Conservation (phyloP, 2,329 filamentous ascomycete species). For the Colletotrichum spinosum region DNA sequence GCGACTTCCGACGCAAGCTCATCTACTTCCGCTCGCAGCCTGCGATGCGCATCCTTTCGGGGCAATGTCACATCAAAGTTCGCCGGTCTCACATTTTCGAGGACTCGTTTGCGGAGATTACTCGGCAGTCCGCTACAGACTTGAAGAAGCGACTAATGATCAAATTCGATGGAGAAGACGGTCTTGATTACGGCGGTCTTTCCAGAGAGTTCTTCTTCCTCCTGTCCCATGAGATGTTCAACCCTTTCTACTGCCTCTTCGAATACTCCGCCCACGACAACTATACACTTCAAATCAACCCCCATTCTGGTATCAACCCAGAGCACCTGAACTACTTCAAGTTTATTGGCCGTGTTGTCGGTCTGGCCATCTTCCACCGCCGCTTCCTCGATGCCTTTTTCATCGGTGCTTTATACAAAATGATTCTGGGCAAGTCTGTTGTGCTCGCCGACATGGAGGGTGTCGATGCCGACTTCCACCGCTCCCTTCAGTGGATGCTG, state of each 20-base stretch:
- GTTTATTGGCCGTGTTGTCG: slow-evolving; percentile 97
- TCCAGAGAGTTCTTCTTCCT: slow-evolving; percentile 99
- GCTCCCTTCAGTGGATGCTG: slow-evolving; percentile 96
- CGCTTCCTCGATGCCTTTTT: slow-evolving; percentile 99
- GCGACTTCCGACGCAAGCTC: slow-evolving; percentile 96
- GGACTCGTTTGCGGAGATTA: slow-evolving; percentile 98
- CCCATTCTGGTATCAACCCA: slow-evolving; percentile 98
- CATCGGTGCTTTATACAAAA: slow-evolving; percentile 99
- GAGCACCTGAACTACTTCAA: slow-evolving; percentile 99
- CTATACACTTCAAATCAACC: slow-evolving; percentile 99
- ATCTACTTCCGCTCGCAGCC: slow-evolving; percentile 99
- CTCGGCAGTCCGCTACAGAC: slow-evolving; percentile 93
- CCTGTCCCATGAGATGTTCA: slow-evolving; percentile 99
- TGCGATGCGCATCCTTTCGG: slow-evolving; percentile 92
- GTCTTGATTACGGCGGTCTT: slow-evolving; percentile 96
- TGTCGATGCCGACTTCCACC: slow-evolving; percentile 97
- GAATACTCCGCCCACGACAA: slow-evolving; percentile 99
- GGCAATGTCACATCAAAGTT: slow-evolving; percentile 98
- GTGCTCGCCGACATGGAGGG: slow-evolving; percentile 96
- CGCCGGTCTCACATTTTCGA: slow-evolving; percentile 97
- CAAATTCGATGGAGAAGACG: slow-evolving; percentile 99
- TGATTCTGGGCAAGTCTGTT: slow-evolving; percentile 96
- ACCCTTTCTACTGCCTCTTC: slow-evolving; percentile 99
- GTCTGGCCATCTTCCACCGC: slow-evolving; percentile 96
- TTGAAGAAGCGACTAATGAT: slow-evolving; percentile 99